A percentile compares a stretch with the other conserved stretches of the same genome.
These are phyloP conservation scores for Wickerhamomyces subpelliculosus DNA, from an alignment of 805 yeast species.

Conservation along the genomic window DNA sequence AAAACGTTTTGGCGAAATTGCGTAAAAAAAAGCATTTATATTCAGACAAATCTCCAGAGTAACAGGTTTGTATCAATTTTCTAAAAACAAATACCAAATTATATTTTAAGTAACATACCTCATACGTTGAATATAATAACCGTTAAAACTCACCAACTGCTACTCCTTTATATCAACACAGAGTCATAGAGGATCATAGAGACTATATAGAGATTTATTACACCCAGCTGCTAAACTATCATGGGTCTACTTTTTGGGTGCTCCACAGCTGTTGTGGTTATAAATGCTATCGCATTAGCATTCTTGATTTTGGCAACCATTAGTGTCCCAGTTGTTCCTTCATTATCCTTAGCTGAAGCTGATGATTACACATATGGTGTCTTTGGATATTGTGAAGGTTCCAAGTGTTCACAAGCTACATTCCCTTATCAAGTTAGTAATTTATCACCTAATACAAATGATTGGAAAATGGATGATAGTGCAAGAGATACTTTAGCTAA, in stretches of 20 bases:
- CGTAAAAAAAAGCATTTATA: no score
- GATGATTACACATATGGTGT: conserved; percentile 48
- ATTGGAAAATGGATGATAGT: conserved; percentile 41
- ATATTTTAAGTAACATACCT: no score
- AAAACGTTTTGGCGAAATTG: no score
- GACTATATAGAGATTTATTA: no score
- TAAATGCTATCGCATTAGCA: conserved; percentile 50
- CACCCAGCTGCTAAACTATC: not conserved
- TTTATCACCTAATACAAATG: conserved; percentile 17
- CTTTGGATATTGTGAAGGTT: conserved; percentile 52
- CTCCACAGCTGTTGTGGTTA: conserved; percentile 33
- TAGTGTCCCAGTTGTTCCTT: conserved; percentile 49
- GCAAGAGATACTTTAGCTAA: conserved; percentile 48
- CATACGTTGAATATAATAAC: no score
- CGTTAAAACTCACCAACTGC: no score
- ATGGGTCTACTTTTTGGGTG: conserved; percentile 31
- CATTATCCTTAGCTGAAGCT: conserved; percentile 44
- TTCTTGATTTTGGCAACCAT: conserved; percentile 55
- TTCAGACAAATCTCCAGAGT: no score
- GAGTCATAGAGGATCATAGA: no score
- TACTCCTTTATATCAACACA: no score
- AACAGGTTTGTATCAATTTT: no score
- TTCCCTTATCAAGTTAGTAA: conserved; percentile 31
- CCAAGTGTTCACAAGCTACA: conserved; percentile 37
- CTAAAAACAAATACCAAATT: no score